Base-by-base conservation (phyloP, 805 yeast species). In the Kazachstania kunashirensis region DNA sequence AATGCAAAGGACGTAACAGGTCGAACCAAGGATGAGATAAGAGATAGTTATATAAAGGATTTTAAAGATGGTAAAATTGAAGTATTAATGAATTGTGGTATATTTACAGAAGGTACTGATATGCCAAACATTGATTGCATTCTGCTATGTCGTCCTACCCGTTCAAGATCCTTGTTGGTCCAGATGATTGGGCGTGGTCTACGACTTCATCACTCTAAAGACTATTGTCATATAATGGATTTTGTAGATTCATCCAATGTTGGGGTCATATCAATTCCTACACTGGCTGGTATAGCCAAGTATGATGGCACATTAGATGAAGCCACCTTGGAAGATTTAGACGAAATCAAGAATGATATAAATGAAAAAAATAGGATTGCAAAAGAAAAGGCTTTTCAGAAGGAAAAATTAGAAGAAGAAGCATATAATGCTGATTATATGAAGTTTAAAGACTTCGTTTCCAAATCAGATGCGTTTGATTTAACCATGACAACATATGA, bases 131-230 rank as follows among this genome's bases (percentile, higher is more conserved):
- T 86, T 39, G 96, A 88, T 51, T 77, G 85, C 21, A 63, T 88
- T 10, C 65, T 88, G 20, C 57, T 88, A 23, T 82, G 84, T 3
- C 62, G 96, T 24, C 95, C 96, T 2, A 83, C 96, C 0, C 69
- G 68, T 40, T 86, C 96, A 1, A 61, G 75, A 23, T 74, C 81
- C 0, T 59, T 88, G 29, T 59, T 84, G 25, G 68, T 77, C 13
- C 97, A 88, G 53, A 88, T 88, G 95, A 70, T 88, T 14, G 97
- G 97, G 0, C 66, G 97, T 38, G 97, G 96, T 0, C 60, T 88
- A 28, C 61, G 97, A 25, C 46, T 73, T 11, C 76, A 75, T 48
- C 62, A 67, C 2, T 73, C 69, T 0, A 88, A 88, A 50, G 56
- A 66, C 2, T 62, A 66, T 41, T 85, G 96, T 49, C 80, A 79